Evolutionary conservation across 495 filamentous ascomycete species (phyloP), one percentile per base, ranked within the genome.

Genomic region (Parmelia sp.): DNA sequence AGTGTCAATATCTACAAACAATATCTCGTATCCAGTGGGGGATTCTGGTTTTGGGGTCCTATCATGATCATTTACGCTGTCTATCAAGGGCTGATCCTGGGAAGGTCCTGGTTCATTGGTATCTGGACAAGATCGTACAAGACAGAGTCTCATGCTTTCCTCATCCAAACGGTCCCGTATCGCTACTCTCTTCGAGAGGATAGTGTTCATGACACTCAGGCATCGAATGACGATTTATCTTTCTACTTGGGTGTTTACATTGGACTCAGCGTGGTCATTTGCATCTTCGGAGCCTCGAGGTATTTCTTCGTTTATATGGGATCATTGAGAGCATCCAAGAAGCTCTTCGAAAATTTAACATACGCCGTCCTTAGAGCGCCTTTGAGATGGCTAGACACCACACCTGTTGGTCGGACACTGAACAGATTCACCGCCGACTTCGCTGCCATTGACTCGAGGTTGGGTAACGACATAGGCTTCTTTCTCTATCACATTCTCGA

Each of bases 401-500:
- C 91, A 0, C 90, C 90, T 0, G 75, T 90, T 0, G 90, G 90
- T 3, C 83, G 89, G 31, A 84, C 93, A 42, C 71, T 93, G 5
- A 95, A 94, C 72, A 81, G 90, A 9, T 92, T 93, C 63, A 90
- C 89, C 0, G 80, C 87, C 8, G 90, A 94, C 68, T 92, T 94
- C 69, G 80, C 83, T 66, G 79, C 81, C 4, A 78, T 92, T 36
- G 90, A 93, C 71, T 85, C 83, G 2, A 79, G 80, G 25, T 73
- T 92, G 19, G 80, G 83, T 1, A 80, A 80, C 57, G 83, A 88
- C 40, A 55, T 91, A 37, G 78, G 77, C 0, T 86, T 83, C 62
- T 73, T 84, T 3, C 71, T 82, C 8, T 79, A 78, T 65, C 79
- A 82, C 2, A 67, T 78, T 3, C 72, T 85, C 9, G 75, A 78